Evolutionary conservation across 2,329 filamentous ascomycete genomes (phyloP), one percentile per base, ranked within the genome.

Genomic region (Graphium sp.): DNA sequence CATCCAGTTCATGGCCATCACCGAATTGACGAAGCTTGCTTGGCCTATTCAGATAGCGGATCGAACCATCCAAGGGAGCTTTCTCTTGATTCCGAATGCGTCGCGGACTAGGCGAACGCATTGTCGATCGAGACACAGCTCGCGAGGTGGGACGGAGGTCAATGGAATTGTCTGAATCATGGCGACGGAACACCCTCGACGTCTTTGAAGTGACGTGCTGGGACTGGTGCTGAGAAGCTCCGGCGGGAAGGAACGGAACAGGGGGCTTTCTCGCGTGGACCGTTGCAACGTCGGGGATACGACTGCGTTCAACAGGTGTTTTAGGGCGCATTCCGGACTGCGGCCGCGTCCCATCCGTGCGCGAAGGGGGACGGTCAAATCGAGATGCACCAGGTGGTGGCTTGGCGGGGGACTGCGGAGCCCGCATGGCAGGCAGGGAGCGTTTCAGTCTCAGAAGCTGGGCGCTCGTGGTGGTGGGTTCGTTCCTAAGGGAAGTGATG

Each of bases 1-100:
- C 74, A 40, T 95, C 87, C 19, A 98, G 62, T 50, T 98, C 89
- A 34, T 77, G 79, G 11, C 89, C 89, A 48, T 94, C 83, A 9
- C 89, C 89, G 53, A 91, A 98, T 62, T 72, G 63, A 22, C 36
- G 37, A 14, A 38, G 38, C 32, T 39, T 39, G 28, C 30, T 42
- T 33, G 35, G 32, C 24, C n/a, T n/a, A n/a, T n/a, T n/a, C n/a
- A n/a, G n/a, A n/a, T n/a, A n/a, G n/a, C n/a, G n/a, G n/a, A n/a
- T n/a, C n/a, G n/a, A n/a, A n/a, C n/a, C n/a, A n/a, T n/a, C n/a
- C n/a, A n/a, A n/a, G 22, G 34, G 35, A 11, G 36, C 26, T 7
- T 37, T 40, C 14, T 41, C 37, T 13, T 39, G 34, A 8, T 34
- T 34, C 28, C 39, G 35, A 17, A 34, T 52, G 35, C 60, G 57